Base-by-base conservation (phyloP, 2,329 filamentous ascomycete species). In the Phaeomoniella chlamydospora region DNA sequence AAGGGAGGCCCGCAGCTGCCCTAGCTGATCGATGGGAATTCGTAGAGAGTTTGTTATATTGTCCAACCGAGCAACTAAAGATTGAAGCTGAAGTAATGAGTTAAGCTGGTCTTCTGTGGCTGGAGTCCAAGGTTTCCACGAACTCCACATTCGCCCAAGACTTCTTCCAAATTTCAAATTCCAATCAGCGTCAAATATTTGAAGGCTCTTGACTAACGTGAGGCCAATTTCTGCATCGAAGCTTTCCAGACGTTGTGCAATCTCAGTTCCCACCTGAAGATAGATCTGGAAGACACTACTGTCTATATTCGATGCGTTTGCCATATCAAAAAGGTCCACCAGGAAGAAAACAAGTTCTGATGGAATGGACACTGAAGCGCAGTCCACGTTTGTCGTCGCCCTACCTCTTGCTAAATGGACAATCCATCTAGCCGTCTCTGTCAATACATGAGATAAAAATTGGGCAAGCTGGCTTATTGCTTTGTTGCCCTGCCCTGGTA, bases 131-230 rank as follows among this genome's bases (percentile, higher is more conserved):
- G 45, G 42, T 16, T 36, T 44, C 37, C 46, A 49, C 9, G 14
- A 22, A 18, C 36, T 36, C 46, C 46, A 49, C 43, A 49, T 45
- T 6, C 31, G 32, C 19, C 47, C 45, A 4, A 47, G 38, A 12
- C 43, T 40, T 10, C 86, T 61, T 0, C 85, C 86, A 2, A 80
- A 86, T 0, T 66, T 75, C 11, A 92, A 60, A 37, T 75, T 74
- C 59, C 86, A 87, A 2, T 74, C 76, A 12, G 73, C 68, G 15
- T 72, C 67, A 49, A 93, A 88, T 34, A 67, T 67, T 29, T 59
- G 59, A 31, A 69, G 56, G 32, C 47, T 45, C 34, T 40, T 45
- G 32, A 43, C 59, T 29, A 53, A 48, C 4, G 41, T 37, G 18
- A 36, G 35, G 29, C 22, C 22, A 6, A 26, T 26, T 9, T n/a